Base-by-base conservation (phyloP, 2,329 filamentous ascomycete genomes). In the Pseudogymnoascus sp. region DNA sequence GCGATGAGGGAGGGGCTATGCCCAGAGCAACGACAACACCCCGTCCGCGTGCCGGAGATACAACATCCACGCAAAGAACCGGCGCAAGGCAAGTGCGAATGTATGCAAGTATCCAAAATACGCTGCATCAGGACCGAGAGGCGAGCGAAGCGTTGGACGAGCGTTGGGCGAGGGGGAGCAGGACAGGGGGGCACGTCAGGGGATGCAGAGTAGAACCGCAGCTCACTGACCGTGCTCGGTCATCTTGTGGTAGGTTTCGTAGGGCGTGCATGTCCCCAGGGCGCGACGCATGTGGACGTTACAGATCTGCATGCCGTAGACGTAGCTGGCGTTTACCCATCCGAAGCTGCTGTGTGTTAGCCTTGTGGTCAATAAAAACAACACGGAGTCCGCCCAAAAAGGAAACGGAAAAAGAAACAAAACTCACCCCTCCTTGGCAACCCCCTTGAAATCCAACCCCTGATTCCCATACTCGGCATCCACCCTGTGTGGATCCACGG, bases 391-490 rank as follows among this genome's bases (percentile, higher is more conserved):
- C 23, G n/a, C 23, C 23, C 2, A 2, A 23, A 23, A 23, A 23
- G 23, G 23, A 23, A 23, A 23, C 4, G 23, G 33, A 29, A 64
- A 56, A 62, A 4, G 11, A 33, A 11, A 33, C 1, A 53, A 44
- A 44, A 86, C 90, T 83, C 79, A 96, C 91, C 93, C 93, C 85
- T 97, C 93, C 70, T 91, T 91, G 62, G 93, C 91, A 69, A 96
- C 93, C 40, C 93, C 93, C 78, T 96, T 96, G 79, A 97, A 97
- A 73, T 97, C 91, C 60, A 89, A 80, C 1, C 95, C 95, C 75
- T 99, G 95, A 76, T 99, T 99, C 6, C 95, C 95, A 73, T 99
- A 99, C 77, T 99, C 95, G 64, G 93, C 95, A 75, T 96, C 91
- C 11, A 97, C 95, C 66, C 90, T 88, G 77, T 97, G 95, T 38